Base-by-base conservation (phyloP, 2,329 filamentous ascomycete genomes). In the Fusarium sarcochroum region DNA sequence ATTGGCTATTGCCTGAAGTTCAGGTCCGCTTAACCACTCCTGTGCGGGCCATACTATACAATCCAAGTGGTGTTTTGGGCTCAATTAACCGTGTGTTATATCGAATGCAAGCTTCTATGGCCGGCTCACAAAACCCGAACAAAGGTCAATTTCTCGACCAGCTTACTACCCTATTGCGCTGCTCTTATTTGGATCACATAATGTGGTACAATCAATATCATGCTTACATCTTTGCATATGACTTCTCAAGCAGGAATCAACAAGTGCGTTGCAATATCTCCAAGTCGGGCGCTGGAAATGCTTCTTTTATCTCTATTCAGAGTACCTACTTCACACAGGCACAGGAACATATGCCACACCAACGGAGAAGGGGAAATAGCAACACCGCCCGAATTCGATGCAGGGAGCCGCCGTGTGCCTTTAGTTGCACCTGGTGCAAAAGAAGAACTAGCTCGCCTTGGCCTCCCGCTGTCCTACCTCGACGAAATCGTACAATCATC, bases 401-500 rank as follows among this genome's bases (percentile, higher is more conserved):
- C 70, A 76, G 68, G 72, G 63, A 75, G 56, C 74, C 75, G 73
- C 9, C 57, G 53, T 59, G 59, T 65, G 59, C 46, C 58, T 62
- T 49, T 53, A 37, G 73, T 66, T 57, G 51, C 62, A 70, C 71
- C 48, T 65, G 58, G 63, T 56, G 44, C 60, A 63, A 72, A 63
- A 66, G 63, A 61, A 74, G 58, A 65, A 68, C 68, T 67, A 72
- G 68, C 56, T 69, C 72, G 63, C 69, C 72, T 68, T 75, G 51
- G 62, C 58, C 46, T 73, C 53, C 73, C 72, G 73, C 58, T 55
- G 73, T 76, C 66, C 55, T 51, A 76, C 70, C 58, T 58, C 56
- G 52, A 47, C 53, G 46, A 51, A 68, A 73, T 64, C 73, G 75
- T 76, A 68, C 72, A 62, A 75, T 75, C 64, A 70, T 76, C 57